Conservation (phyloP, 2,329 filamentous ascomycete genomes). For the Apiospora kogelbergensis region DNA sequence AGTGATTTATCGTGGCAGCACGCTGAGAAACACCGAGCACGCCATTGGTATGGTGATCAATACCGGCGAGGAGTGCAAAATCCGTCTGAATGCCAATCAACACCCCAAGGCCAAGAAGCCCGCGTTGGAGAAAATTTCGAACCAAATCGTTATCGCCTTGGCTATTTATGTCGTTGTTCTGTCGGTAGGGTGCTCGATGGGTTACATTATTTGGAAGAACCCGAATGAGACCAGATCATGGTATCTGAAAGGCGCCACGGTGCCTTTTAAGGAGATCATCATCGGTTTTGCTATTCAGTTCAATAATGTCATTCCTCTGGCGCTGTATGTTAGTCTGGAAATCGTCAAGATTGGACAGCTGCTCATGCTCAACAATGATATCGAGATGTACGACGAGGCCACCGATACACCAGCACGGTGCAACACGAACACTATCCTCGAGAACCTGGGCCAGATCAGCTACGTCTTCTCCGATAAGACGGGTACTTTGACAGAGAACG, state of each 20-base stretch:
- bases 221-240: conserved; percentile 68
- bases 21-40: conserved; percentile 70
- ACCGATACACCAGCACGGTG: conserved; percentile 85
- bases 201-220: conserved; percentile 75
- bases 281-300: conserved; percentile 95
- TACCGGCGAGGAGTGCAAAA: conserved; percentile 87
- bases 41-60: conserved; percentile 84
- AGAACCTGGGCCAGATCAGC: conserved; percentile 86
- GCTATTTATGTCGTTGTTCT: conserved; percentile 77
- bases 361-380: conserved; percentile 74
- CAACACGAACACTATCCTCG: conserved; percentile 91
- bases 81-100: conserved; percentile 89
- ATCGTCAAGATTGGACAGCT: conserved; percentile 79
- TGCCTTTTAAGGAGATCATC: conserved; percentile 79
- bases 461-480: conserved; percentile 96
- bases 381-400: conserved; percentile 87
- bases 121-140: conserved; percentile 72
- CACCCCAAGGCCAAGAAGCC: conserved; percentile 84
- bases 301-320: conserved; percentile 91
- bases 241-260: conserved; percentile 71
- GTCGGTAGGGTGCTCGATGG: conserved; percentile 79
- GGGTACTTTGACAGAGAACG: conserved; percentile 88
- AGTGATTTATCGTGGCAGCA: conserved; percentile 82
- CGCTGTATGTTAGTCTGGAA: conserved; percentile 88
- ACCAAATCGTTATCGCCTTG: conserved; percentile 78